A percentile compares a stretch with the other conserved stretches of the same genome.
These are phyloP conservation scores for Aspergillus biplanus DNA, from an alignment of 495 filamentous ascomycete species.

Conservation along the genomic window DNA sequence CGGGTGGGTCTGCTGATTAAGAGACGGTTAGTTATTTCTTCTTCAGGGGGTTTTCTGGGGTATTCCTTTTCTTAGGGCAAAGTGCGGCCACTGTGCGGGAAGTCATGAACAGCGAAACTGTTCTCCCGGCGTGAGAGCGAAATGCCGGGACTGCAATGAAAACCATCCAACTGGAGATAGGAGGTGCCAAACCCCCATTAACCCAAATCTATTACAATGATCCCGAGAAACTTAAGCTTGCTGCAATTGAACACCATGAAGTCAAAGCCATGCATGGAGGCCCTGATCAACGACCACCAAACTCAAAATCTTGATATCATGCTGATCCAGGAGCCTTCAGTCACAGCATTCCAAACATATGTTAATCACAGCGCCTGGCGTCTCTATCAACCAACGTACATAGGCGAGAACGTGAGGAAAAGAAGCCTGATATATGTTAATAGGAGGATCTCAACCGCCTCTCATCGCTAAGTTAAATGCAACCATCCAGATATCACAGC, in stretches of 20 bases:
- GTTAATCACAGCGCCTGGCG: constrained; percentile 35
- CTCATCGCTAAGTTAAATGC: constrained; percentile 29
- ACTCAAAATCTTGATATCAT: constrained; percentile 32
- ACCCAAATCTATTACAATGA: constrained; percentile 20
- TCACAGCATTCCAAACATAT: constrained; percentile 27
- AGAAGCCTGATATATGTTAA: constrained; percentile 34
- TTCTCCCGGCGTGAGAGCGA: constrained; percentile 24
- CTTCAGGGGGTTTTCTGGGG: no score
- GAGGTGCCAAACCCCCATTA: constrained; percentile 19
- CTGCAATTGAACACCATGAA: constrained; percentile 37
- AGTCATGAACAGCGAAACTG: constrained; percentile 26
- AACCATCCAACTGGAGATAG: constrained; percentile 29
- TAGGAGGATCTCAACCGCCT: constrained; percentile 29
- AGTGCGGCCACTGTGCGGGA: constrained; percentile 32
- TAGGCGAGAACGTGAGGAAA: constrained; percentile 1
- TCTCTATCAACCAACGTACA: constrained; percentile 28
- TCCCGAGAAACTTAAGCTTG: constrained; percentile 29
- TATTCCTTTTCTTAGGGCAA: no score
- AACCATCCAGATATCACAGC: constrained; percentile 31
- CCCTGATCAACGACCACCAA: constrained; percentile 34
- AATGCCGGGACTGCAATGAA: constrained; percentile 29
- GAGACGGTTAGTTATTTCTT: no score
- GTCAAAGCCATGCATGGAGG: constrained; percentile 32
- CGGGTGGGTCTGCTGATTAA: no score
- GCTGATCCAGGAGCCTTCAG: constrained; percentile 33